Evolutionary conservation across 2,329 filamentous ascomycete species (phyloP).

Genomic region (Colletotrichum godetiae): DNA sequence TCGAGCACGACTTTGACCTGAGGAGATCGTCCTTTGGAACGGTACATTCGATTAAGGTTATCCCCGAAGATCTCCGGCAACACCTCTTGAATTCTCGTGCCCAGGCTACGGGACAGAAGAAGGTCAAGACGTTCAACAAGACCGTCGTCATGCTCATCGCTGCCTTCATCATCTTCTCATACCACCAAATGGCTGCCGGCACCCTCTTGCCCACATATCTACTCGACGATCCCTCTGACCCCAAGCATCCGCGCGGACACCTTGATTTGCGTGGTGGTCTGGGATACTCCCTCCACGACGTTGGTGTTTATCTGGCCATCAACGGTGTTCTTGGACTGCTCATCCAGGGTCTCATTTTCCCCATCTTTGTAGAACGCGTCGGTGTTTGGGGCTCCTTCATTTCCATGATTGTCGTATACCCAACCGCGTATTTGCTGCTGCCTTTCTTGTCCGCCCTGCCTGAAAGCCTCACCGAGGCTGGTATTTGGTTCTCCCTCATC

Average conservation of each 20-base stretch:
- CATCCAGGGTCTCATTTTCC: slow-evolving; percentile 79
- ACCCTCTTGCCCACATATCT: slow-evolving; percentile 56
- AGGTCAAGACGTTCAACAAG: slow-evolving; percentile 47
- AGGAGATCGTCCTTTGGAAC: slow-evolving; percentile 54
- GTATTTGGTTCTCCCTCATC: slow-evolving; percentile 73
- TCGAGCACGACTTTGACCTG: slow-evolving; percentile 50
- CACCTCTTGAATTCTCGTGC: slow-evolving; percentile 14
- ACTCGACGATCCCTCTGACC: slow-evolving; percentile 46
- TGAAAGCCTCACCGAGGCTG: slow-evolving; percentile 61
- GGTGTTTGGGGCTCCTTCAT: slow-evolving; percentile 77
- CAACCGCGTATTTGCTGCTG: slow-evolving; percentile 74
- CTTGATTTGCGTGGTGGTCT: slow-evolving; percentile 69
- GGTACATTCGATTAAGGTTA: slow-evolving; percentile 51
- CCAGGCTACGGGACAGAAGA: slow-evolving; percentile 11
- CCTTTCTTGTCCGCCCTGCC: slow-evolving; percentile 74
- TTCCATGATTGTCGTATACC: slow-evolving; percentile 73
- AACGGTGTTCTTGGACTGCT: slow-evolving; percentile 79
- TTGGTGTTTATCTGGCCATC: slow-evolving; percentile 75
- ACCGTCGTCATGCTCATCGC: slow-evolving; percentile 55
- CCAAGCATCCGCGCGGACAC: slow-evolving; percentile 38
- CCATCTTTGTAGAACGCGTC: slow-evolving; percentile 69
- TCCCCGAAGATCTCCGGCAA: slow-evolving; percentile 36
- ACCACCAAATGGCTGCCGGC: slow-evolving; percentile 58
- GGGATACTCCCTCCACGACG: slow-evolving; percentile 71
- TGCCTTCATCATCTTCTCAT: slow-evolving; percentile 53